Percentiles rank a stretch among this genome's conserved stretches.
Evolutionary conservation across 352 stramenopile species (phyloP).

Genomic region (Hyphochytrium catenoides): DNA sequence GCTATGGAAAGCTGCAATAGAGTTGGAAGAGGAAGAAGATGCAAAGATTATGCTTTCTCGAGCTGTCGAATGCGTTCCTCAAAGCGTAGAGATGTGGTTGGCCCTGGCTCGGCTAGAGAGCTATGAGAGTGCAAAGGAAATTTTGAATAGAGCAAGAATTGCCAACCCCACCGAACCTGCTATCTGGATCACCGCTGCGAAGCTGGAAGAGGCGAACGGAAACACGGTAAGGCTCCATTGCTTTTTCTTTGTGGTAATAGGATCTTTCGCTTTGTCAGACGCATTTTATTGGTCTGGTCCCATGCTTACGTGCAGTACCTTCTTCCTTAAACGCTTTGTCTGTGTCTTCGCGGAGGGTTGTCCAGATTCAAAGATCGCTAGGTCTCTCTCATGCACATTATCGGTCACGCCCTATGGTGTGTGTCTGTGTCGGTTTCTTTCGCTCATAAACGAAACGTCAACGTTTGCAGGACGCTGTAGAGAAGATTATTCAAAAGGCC

Average conservation of each 20-base stretch:
- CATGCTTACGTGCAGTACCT: too few species aligned
- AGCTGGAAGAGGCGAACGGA: slow-evolving; percentile 92
- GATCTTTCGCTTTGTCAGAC: too few species aligned
- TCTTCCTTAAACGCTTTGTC: too few species aligned
- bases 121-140: slow-evolving; percentile 92
- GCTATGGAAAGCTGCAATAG: slow-evolving; percentile 95
- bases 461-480: too few species aligned
- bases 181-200: slow-evolving; percentile 96
- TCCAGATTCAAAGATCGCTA: too few species aligned
- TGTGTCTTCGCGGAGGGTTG: too few species aligned
- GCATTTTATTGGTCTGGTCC: too few species aligned
- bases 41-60: slow-evolving; percentile 79
- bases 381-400: too few species aligned
- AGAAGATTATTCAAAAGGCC: slow-evolving; percentile 52
- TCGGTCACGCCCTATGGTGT: too few species aligned
- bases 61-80: slow-evolving; percentile 93
- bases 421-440: too few species aligned
- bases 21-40: slow-evolving; percentile 89
- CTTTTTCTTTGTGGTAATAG: too few species aligned
- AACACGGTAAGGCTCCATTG: slow-evolving; percentile 60
- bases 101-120: slow-evolving; percentile 89
- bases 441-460: too few species aligned
- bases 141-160: slow-evolving; percentile 82
- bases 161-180: slow-evolving; percentile 82
- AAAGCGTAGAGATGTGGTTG: slow-evolving; percentile 94